Evolutionary conservation across 1,139 yeast species (phyloP), one percentile per base, ranked within the genome.

Genomic region (Geotrichum restrictum): DNA sequence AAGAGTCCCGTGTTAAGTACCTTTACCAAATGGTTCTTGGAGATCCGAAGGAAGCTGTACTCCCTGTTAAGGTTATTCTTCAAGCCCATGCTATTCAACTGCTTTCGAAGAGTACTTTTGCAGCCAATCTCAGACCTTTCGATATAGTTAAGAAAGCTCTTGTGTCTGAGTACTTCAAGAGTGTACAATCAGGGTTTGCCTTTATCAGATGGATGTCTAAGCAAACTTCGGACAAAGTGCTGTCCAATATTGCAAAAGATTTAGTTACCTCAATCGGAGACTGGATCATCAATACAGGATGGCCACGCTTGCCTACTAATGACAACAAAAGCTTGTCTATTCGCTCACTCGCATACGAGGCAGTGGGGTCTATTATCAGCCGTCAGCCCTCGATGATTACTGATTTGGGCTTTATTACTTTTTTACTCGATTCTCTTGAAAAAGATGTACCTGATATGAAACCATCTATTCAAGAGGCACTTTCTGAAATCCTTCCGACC

Each of bases 281-380:
- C n/a, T 62, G 62, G 60, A 69, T 70, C 46, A 53, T 51, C n/a
- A 59, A 58, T 8, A 61, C 64, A 22, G 73, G 73, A 11, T 69
- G 72, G 73, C 73, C 73, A 5, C 56, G 59, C 13, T 49, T 61
- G 34, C 48, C 47, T 8, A 33, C 51, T 53, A 56, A 70, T 1
- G 59, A 70, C 3, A 64, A 70, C 8, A 60, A 59, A 21, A 59
- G 56, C 14, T 57, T 74, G 1, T 59, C 64, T 2, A 77, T 81
- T 56, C 76, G 95, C 58, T 76, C 79, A 60, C 70, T 77, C 31
- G 88, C 85, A 57, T 89, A 88, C 63, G 96, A 88, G 64, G 82
- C 94, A 0, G 68, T 89, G 45, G 93, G 95, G 1, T 77, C 80
- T 38, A 72, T 88, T 11, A 66, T 87, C 46, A 76, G 76, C 51